Base-by-base conservation (phyloP, 768 basidiomycete genomes). In the Naganishia antarctica region DNA sequence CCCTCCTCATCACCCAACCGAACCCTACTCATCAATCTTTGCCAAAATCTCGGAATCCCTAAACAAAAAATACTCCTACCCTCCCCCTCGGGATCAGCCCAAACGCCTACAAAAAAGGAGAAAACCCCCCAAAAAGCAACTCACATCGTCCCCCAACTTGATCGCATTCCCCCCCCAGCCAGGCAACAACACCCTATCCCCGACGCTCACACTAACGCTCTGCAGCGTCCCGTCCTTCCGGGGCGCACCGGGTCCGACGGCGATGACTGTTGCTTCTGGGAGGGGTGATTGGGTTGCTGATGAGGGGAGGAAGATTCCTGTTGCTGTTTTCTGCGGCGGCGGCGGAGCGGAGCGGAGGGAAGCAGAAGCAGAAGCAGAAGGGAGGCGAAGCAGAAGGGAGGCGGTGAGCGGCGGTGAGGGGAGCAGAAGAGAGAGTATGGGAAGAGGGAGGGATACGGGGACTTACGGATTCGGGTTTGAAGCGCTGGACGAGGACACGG, bases 231-330 rank as follows among this genome's bases (percentile, higher is more conserved):
- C 53, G 15, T 57, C 53, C 47, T 90, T 91, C 81, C 89, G 84
- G 23, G 86, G 87, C n/a, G 88, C 88, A 32, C 96, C 96, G 34
- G 94, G 94, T 62, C 94, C 94, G 50, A 90, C 87, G 28, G 96
- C 90, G 76, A 97, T 87, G 74, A 96, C 94, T 31, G 91, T 94
- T 5, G 91, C 94, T 80, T 98, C 94, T 1, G 94, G 92, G n/a
- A 97, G 84, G 25, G 92, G 92, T 70, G 78, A 85, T 69, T 78
- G 84, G 28, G 90, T 91, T 5, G 89, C 85, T 1, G 91, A 90
- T 0, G 88, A 84, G n/a, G 96, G 96, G 48, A 99, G 83, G 84
- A 92, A 92, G 76, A 99, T 86, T 37, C 96, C 96, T 25, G 88
- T 80, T 3, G 96, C 88, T n/a, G 94, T 99, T 93, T 98, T 96